phyloP scores from a whole-genome alignment of 768 basidiomycete species.

The Termitomyces sp. region DNA sequence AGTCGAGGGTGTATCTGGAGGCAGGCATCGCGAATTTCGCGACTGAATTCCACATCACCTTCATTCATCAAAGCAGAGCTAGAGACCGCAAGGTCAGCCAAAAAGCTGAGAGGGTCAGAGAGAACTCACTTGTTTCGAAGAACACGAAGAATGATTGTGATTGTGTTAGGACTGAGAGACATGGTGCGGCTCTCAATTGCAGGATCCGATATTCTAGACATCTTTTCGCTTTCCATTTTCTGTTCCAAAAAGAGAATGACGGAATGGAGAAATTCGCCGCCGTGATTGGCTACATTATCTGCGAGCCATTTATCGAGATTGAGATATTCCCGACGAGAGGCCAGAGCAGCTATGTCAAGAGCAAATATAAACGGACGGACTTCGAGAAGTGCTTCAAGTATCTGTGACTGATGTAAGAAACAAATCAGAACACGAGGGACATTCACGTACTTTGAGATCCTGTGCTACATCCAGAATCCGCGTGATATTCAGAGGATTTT shows the following conservation, averaged over 20 bases:
- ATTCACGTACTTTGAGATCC: constrained; percentile 72
- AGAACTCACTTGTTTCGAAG: constrained; percentile 72
- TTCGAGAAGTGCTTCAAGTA: constrained; percentile 88
- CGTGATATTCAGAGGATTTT: constrained; percentile 89
- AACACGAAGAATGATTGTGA: constrained; percentile 88
- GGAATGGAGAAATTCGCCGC: constrained; percentile 80
- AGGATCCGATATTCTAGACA: constrained; percentile 69
- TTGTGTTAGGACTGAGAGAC: constrained; percentile 80
- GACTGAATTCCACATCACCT: constrained; percentile 78
- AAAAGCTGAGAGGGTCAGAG: background rate
- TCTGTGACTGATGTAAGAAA: constrained; percentile 35
- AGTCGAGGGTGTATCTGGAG: constrained; percentile 94
- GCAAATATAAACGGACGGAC: constrained; percentile 86
- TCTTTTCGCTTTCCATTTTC: constrained; percentile 90
- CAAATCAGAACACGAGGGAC: background rate
- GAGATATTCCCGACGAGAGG: constrained; percentile 88
- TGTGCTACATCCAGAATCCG: constrained; percentile 93
- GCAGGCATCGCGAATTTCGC: constrained; percentile 89
- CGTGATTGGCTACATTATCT: constrained; percentile 78
- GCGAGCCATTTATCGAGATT: constrained; percentile 97
- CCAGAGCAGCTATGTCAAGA: constrained; percentile 90
- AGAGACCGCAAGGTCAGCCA: constrained; percentile 5
- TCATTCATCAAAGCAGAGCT: constrained; percentile 73
- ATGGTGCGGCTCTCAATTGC: constrained; percentile 76
- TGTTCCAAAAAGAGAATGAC: constrained; percentile 85